Conservation (phyloP, 495 filamentous ascomycete genomes). For the Penicillium macrosclerotiorum region DNA sequence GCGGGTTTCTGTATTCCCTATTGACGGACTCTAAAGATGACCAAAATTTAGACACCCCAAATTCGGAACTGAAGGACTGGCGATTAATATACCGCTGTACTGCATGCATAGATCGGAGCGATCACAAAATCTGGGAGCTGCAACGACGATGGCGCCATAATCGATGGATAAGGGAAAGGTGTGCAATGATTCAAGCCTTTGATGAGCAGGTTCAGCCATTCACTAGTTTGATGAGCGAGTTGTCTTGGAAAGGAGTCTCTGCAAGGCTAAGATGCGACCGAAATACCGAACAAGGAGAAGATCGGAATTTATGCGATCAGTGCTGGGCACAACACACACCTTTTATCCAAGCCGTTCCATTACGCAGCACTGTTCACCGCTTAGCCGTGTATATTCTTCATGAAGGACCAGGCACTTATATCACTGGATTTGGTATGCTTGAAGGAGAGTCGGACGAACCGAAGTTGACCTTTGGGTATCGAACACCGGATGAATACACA, state of each 20-base stretch:
- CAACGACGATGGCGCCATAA: conserved; percentile 3
- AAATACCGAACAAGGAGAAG: not conserved
- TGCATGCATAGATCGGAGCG: not conserved
- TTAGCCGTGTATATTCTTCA: conserved; percentile 1
- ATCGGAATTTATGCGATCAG: not conserved
- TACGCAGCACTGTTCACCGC: not conserved
- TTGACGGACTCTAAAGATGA: not conserved
- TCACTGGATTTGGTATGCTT: conserved; percentile 3
- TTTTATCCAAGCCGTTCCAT: conserved; percentile 2
- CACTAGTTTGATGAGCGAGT: not conserved
- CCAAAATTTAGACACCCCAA: not conserved
- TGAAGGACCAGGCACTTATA: conserved; percentile 2
- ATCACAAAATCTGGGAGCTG: not conserved
- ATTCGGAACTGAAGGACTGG: not conserved
- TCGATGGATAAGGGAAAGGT: conserved; percentile 3
- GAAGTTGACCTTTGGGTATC: conserved; percentile 2
- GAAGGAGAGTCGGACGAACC: not conserved
- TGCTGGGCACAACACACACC: not conserved
- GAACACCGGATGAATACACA: conserved; percentile 3
- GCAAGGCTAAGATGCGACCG: not conserved
- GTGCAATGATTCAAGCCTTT: not conserved
- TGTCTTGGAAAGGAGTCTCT: not conserved
- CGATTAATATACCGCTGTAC: not conserved
- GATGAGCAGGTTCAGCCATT: not conserved
- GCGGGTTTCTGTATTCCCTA: not conserved